Evolutionary conservation across 345 rosid genomes (phyloP), one percentile per base, ranked within the genome.

Genomic region (Citrus cavaleriei): DNA sequence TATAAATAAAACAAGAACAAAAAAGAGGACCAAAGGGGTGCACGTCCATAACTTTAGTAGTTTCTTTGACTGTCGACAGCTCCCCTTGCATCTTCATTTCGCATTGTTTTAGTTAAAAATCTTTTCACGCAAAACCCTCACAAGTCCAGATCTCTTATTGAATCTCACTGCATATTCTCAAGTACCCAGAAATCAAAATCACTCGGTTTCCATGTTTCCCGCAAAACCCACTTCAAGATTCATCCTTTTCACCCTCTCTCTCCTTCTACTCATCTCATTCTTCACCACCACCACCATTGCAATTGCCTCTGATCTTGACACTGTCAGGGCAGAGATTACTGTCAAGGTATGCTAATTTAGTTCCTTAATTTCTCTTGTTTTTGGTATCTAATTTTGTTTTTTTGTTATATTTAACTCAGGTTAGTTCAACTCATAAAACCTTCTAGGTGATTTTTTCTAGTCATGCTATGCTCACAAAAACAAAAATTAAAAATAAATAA

Each of bases 261-360:
- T 86, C 72, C 60, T 89, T 55, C 62, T 90, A 2, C 78, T 93
- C 32, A 78, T 91, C 84, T 51, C 75, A 27, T 83, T 57, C 68
- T 32, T 79, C 38, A 74, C 72, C 40, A 37, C 40, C 80, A 3
- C 18, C 51, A 13, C 16, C 51, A 28, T 38, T n/a, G 55, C 49
- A 79, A 55, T 38, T 62, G 87, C 89, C 63, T 77, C 88, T 28
- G 89, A 81, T 35, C 72, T 83, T 16, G 78, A 51, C 81, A 66
- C 74, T 16, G 83, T 81, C 87, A 91, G 90, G 81, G 86, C 95
- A 3, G 79, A 89, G 84, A 74, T 94, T 79, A 64, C 83, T 18
- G 91, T 91, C 78, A 90, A 87, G 97, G 95, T 92, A 84, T 32
- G 60, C 40, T 3, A 16, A 49, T 34, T 46, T 54, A 0, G 3